These are phyloP conservation scores for Hypomyces rosellus DNA, from an alignment of 2,329 filamentous ascomycete genomes.

Conservation along the genomic window DNA sequence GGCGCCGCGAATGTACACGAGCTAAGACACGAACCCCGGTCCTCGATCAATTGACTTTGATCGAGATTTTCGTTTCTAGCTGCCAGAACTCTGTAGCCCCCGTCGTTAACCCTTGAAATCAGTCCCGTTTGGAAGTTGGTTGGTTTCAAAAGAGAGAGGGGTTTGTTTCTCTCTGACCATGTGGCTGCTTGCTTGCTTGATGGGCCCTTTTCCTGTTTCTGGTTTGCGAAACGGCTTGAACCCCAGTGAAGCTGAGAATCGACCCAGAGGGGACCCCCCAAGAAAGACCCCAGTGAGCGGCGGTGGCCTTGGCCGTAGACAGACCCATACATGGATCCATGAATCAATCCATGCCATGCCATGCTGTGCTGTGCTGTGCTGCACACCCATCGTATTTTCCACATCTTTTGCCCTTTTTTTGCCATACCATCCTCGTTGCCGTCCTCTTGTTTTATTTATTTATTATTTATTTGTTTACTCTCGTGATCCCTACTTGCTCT, in stretches of 20 bases:
- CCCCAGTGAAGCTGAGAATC: conserved; percentile 7
- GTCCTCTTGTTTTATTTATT: not conserved
- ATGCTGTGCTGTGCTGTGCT: conserved; percentile 1
- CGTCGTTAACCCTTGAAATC: conserved; percentile 4
- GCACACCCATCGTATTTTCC: conserved; percentile 12
- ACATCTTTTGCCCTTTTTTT: not conserved
- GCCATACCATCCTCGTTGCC: not conserved
- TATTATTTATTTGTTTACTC: not conserved
- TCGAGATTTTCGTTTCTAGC: conserved; percentile 7
- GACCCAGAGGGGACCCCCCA: too few relatives aligned
- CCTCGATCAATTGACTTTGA: conserved; percentile 9
- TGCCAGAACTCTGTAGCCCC: conserved; percentile 2
- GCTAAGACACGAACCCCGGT: not conserved
- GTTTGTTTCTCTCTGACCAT: not conserved
- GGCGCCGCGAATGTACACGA: not conserved
- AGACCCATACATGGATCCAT: too few relatives aligned
- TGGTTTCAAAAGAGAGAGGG: conserved; percentile 9
- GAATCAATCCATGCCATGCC: too few relatives aligned
- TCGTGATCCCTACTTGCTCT: too few relatives aligned
- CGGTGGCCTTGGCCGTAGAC: too few relatives aligned
- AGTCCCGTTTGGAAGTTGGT: not conserved
- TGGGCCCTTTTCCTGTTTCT: too few relatives aligned
- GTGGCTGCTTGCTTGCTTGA: not conserved
- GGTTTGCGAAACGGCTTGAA: not conserved
- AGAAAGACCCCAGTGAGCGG: too few relatives aligned